Percentiles rank a stretch among this genome's conserved stretches.
Evolutionary conservation across 164 flowering plant species (phyloP).

Genomic region (Platanus orientalis): DNA sequence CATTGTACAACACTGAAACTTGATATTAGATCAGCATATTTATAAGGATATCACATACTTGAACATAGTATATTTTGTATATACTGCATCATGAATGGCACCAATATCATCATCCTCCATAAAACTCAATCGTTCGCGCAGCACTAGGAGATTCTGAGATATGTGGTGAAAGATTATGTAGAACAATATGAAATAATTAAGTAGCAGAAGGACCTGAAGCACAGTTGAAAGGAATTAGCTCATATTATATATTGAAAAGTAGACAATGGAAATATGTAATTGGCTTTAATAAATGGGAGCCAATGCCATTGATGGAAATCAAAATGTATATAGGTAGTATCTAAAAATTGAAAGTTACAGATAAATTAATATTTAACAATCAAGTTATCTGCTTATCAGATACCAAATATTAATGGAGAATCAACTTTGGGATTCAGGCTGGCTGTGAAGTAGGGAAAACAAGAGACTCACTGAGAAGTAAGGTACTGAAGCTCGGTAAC

Average conservation of each 20-base stretch:
- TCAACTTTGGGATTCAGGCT: background rate
- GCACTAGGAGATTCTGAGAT: slow-evolving; percentile 54
- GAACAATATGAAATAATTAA: slow-evolving; percentile 66
- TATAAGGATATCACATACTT: slow-evolving; percentile 45
- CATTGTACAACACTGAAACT: background rate
- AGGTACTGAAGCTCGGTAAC: slow-evolving; percentile 83
- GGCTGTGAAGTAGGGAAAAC: background rate
- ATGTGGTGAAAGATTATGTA: slow-evolving; percentile 73
- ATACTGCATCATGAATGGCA: slow-evolving; percentile 65
- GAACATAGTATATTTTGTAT: slow-evolving; percentile 75
- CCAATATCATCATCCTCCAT: slow-evolving; percentile 65
- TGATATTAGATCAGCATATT: background rate
- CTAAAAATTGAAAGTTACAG: background rate
- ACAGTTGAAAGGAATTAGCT: slow-evolving; percentile 14
- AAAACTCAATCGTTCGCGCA: slow-evolving; percentile 60
- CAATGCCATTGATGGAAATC: background rate
- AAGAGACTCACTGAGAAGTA: slow-evolving; percentile 70
- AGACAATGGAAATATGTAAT: background rate
- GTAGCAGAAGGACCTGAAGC: slow-evolving; percentile 65
- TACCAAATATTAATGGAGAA: background rate
- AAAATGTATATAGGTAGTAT: background rate
- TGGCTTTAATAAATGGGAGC: background rate
- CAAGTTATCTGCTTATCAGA: background rate
- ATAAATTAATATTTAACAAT: background rate
- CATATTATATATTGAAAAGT: background rate